Percentiles rank a stretch among this genome's conserved stretches.
Evolutionary conservation across 2,329 filamentous ascomycete genomes (phyloP).

Genomic region (Lojkania enalia): DNA sequence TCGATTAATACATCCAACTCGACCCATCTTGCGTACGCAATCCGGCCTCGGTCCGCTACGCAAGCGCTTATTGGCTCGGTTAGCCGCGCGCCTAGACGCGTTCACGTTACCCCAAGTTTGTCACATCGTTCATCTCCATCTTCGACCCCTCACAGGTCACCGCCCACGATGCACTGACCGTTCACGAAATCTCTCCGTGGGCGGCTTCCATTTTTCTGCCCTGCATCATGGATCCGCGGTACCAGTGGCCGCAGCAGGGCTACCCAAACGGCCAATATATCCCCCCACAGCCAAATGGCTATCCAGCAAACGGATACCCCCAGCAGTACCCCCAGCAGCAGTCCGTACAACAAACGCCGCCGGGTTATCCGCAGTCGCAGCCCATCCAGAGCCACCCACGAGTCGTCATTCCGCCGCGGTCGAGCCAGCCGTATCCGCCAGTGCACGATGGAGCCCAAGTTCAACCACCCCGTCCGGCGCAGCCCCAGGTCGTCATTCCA

Average conservation of each 20-base stretch:
- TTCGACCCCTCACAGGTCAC: background rate
- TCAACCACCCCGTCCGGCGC: constrained; percentile 20
- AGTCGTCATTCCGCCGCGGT: constrained; percentile 24
- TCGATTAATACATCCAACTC: too few relatives aligned
- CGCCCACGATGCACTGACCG: constrained; percentile 11
- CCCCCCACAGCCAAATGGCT: constrained; percentile 30
- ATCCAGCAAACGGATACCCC: constrained; percentile 32
- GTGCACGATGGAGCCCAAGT: constrained; percentile 3
- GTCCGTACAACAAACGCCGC: constrained; percentile 21
- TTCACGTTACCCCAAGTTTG: constrained; percentile 4
- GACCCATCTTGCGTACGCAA: background rate
- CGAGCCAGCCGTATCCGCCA: constrained; percentile 30
- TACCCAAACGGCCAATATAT: constrained; percentile 36
- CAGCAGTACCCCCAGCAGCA: constrained; percentile 27
- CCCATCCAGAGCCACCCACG: constrained; percentile 21
- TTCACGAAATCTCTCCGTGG: background rate
- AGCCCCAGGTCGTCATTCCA: constrained; percentile 36
- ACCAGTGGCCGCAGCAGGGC: constrained; percentile 38
- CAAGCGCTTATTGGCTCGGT: constrained; percentile 1
- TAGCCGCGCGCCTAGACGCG: constrained; percentile 6
- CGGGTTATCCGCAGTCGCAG: constrained; percentile 29
- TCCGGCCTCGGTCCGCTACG: constrained; percentile 8
- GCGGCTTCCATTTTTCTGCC: background rate
- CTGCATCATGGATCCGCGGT: constrained; percentile 37
- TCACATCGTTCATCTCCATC: background rate